Percentiles rank a stretch among this genome's conserved stretches.
Evolutionary conservation across 352 stramenopile species (phyloP).

Genomic region (Phytophthora multivora): DNA sequence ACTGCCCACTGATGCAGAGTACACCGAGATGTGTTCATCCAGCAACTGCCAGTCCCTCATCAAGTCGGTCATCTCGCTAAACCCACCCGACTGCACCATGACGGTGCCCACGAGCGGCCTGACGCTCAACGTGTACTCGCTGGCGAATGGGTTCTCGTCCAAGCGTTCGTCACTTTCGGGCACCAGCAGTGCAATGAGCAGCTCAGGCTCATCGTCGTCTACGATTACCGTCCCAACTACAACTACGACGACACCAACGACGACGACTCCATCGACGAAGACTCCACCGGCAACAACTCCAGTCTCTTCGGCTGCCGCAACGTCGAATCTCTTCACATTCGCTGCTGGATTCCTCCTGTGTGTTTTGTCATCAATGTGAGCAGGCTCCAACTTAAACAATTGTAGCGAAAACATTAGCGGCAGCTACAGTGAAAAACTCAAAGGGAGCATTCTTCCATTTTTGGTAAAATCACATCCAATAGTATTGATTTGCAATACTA

Average conservation of each 20-base stretch:
- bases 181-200: neutral
- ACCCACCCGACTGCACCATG: conserved; percentile 31
- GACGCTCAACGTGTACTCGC: conserved; percentile 27
- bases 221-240: neutral
- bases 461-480: too few relatives aligned
- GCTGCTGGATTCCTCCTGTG: neutral
- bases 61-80: conserved; percentile 20
- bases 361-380: neutral
- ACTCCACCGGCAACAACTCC: neutral
- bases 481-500: too few relatives aligned
- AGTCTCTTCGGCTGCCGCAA: neutral
- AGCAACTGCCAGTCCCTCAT: conserved; percentile 28
- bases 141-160: conserved; percentile 21
- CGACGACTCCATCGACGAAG: neutral
- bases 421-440: too few relatives aligned
- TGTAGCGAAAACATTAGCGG: neutral
- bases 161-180: conserved; percentile 16
- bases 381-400: neutral
- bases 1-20: conserved; percentile 30
- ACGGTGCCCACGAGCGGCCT: conserved; percentile 30
- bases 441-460: too few relatives aligned
- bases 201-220: neutral
- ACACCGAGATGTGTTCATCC: conserved; percentile 37
- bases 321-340: neutral
- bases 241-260: neutral